phyloP scores from a whole-genome alignment of 2,329 filamentous ascomycete genomes.

The Paraphoma chrysanthemicola region DNA sequence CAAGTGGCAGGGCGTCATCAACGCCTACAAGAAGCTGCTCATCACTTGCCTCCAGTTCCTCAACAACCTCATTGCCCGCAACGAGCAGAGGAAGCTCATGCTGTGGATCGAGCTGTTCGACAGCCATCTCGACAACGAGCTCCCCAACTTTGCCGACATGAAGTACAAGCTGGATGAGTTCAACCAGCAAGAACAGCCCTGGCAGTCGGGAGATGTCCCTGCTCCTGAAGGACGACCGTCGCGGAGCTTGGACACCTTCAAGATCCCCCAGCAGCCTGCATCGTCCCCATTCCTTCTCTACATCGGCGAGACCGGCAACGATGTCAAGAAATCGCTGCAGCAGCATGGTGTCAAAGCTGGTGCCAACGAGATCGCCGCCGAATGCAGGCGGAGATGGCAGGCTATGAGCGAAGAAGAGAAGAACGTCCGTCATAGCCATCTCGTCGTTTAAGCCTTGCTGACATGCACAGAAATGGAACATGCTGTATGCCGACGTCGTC shows the following conservation, averaged over 20 bases:
- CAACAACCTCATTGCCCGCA: constrained; percentile 71
- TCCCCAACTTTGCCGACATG: constrained; percentile 47
- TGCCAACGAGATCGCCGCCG: constrained; percentile 50
- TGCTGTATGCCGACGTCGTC: constrained; percentile 50
- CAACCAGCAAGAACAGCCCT: constrained; percentile 25
- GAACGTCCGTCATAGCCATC: constrained; percentile 29
- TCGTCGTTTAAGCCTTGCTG: constrained; percentile 7
- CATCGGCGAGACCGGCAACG: constrained; percentile 48
- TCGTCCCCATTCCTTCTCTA: constrained; percentile 51
- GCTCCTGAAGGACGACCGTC: constrained; percentile 19
- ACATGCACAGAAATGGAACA: constrained; percentile 48
- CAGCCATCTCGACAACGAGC: constrained; percentile 54
- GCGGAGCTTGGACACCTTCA: constrained; percentile 39
- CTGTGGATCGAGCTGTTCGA: constrained; percentile 72
- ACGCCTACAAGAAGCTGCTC: constrained; percentile 69
- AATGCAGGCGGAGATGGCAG: constrained; percentile 49
- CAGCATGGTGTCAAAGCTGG: constrained; percentile 47
- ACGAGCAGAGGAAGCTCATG: constrained; percentile 69
- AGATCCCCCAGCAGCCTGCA: constrained; percentile 47
- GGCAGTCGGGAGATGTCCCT: constrained; percentile 20
- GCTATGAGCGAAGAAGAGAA: constrained; percentile 48
- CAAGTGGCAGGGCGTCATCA: constrained; percentile 70
- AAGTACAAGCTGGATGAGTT: constrained; percentile 45
- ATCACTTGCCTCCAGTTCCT: constrained; percentile 72
- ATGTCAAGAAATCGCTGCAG: constrained; percentile 46